A percentile compares a stretch with the other conserved stretches of the same genome.
Evolutionary conservation across 179 eudicot genomes (phyloP).

Genomic region (Spinacia oleracea): DNA sequence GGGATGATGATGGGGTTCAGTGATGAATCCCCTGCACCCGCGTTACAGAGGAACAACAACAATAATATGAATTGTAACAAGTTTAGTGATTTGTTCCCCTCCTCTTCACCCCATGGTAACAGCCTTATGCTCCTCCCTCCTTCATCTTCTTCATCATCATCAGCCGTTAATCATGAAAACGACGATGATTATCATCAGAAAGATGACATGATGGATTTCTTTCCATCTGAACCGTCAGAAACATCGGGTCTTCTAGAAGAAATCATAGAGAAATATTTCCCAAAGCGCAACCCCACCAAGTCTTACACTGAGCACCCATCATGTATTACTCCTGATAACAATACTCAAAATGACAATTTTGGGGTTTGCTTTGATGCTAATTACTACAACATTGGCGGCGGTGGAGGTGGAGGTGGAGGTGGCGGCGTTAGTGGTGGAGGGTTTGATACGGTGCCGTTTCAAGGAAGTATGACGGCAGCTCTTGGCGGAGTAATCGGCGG

Average conservation of each 20-base stretch:
- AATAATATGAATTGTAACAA: background rate
- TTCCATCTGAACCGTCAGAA: constrained; percentile 27
- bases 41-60: constrained; percentile 3
- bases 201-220: constrained; percentile 17
- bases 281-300: constrained; percentile 28
- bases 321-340: background rate
- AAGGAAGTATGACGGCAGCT: constrained; percentile 15
- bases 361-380: background rate
- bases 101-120: constrained; percentile 17
- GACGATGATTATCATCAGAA: constrained; percentile 5
- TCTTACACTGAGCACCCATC: constrained; percentile 4
- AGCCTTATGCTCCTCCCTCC: background rate
- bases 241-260: constrained; percentile 35
- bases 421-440: background rate
- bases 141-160: background rate
- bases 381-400: background rate
- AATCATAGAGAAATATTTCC: constrained; percentile 37
- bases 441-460: constrained; percentile 24
- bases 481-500: background rate
- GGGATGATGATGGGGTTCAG: background rate
- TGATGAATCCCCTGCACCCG: constrained; percentile 14
- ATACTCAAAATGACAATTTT: background rate
- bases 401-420: background rate
- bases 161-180: background rate
- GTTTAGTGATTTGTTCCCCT: constrained; percentile 28